Evolutionary conservation across 2,329 filamentous ascomycete species (phyloP).

Genomic region (Aspergillus sp.): DNA sequence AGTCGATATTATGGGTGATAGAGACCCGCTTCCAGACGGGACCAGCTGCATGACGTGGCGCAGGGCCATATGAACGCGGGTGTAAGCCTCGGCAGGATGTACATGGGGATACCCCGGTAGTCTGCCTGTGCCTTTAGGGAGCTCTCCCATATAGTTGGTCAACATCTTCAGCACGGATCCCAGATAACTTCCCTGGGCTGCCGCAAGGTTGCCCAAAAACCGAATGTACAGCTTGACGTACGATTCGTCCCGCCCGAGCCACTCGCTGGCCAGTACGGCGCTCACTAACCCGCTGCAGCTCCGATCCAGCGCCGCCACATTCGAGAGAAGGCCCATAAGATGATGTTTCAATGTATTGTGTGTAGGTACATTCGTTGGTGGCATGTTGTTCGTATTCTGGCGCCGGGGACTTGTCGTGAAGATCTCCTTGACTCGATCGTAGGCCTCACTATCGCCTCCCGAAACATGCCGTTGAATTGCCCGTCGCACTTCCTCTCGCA

Average conservation of each 20-base stretch:
- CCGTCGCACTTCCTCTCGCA: constrained; percentile 62
- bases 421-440: constrained; percentile 56
- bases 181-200: constrained; percentile 78
- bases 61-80: constrained; percentile 73
- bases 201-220: constrained; percentile 66
- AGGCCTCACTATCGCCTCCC: constrained; percentile 54
- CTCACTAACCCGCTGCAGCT: constrained; percentile 60
- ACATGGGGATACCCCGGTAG: constrained; percentile 59
- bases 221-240: constrained; percentile 59
- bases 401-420: constrained; percentile 51
- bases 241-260: constrained; percentile 61
- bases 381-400: constrained; percentile 30
- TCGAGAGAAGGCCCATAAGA: constrained; percentile 58
- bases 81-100: constrained; percentile 63
- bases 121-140: constrained; percentile 56
- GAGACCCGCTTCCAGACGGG: constrained; percentile 70
- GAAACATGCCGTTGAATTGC: constrained; percentile 55
- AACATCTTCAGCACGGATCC: constrained; percentile 75
- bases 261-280: constrained; percentile 58
- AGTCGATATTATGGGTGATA: constrained; percentile 65
- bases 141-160: constrained; percentile 70
- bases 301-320: constrained; percentile 55
- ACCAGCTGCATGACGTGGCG: constrained; percentile 76
- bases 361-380: constrained; percentile 49
- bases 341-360: constrained; percentile 57